Conservation (phyloP, 495 filamentous ascomycete species). For the Penicillium desertorum region DNA sequence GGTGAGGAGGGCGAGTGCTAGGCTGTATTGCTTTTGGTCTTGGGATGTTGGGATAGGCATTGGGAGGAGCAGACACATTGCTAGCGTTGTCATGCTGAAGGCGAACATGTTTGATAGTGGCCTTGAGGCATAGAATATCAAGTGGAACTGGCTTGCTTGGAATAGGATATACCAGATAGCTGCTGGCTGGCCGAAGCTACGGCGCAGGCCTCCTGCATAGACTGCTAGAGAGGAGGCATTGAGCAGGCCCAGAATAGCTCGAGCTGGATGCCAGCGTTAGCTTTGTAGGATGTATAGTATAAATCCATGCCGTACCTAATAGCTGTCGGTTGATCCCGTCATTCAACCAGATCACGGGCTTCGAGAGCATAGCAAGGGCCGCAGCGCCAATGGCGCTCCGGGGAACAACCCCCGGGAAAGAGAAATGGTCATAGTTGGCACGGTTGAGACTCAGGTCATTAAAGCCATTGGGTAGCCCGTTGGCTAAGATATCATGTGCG, state of each 20-base stretch:
- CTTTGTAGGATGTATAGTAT: not conserved
- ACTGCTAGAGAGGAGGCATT: conserved; percentile 67
- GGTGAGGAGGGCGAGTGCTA: conserved; percentile 72
- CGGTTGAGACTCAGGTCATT: conserved; percentile 46
- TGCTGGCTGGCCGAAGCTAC: conserved; percentile 65
- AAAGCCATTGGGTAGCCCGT: conserved; percentile 63
- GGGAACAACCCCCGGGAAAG: conserved; percentile 88
- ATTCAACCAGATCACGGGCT: conserved; percentile 56
- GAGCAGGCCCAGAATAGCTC: conserved; percentile 73
- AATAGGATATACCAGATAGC: conserved; percentile 82
- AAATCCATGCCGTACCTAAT: conserved; percentile 38
- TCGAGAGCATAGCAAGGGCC: conserved; percentile 65
- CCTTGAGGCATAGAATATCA: conserved; percentile 90
- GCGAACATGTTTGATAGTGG: conserved; percentile 97
- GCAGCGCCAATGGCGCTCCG: conserved; percentile 84
- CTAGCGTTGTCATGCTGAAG: conserved; percentile 74
- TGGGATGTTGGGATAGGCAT: conserved; percentile 32
- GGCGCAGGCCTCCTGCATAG: conserved; percentile 62
- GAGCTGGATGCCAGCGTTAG: conserved; percentile 49
- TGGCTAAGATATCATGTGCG: conserved; percentile 81
- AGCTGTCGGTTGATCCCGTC: conserved; percentile 51
- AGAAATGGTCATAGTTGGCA: conserved; percentile 80
- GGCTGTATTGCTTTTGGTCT: conserved; percentile 42
- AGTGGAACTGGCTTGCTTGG: conserved; percentile 86
- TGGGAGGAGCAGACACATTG: conserved; percentile 70